Evolutionary conservation across 441 rosid species (phyloP).

Genomic region (Erysimum pusillum): DNA sequence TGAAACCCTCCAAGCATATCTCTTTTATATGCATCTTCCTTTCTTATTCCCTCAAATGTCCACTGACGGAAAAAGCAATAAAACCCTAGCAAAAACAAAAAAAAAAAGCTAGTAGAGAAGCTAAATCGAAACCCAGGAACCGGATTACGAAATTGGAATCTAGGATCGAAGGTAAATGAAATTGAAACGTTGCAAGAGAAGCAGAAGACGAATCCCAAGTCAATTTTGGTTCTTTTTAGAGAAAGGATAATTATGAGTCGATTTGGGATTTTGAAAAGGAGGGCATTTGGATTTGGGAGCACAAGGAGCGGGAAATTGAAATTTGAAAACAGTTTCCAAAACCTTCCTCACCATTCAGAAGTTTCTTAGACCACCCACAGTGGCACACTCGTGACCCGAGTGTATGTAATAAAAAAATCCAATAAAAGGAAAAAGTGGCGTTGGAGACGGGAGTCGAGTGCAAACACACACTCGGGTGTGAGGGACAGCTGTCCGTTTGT

Average conservation of each 20-base stretch:
- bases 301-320: slow-evolving; percentile 46
- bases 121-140: slow-evolving; percentile 8
- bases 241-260: background rate
- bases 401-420: too few relatives aligned
- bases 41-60: slow-evolving; percentile 9
- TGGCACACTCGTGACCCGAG: too few relatives aligned
- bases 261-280: slow-evolving; percentile 27
- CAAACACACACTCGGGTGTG: too few relatives aligned
- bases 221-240: background rate
- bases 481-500: too few relatives aligned
- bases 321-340: background rate
- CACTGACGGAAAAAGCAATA: background rate
- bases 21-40: slow-evolving; percentile 81
- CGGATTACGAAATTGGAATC: background rate
- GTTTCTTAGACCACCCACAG: background rate
- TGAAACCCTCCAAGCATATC: slow-evolving; percentile 93
- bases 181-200: slow-evolving; percentile 27
- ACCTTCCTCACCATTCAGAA: background rate
- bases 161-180: background rate
- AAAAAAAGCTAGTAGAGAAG: slow-evolving; percentile 1
- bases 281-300: slow-evolving; percentile 2
- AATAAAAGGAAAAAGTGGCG: too few relatives aligned
- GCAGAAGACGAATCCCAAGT: slow-evolving; percentile 9
- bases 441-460: too few relatives aligned
- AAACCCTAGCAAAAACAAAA: slow-evolving; percentile 35